Base-by-base conservation (phyloP, 2,329 filamentous ascomycete species). In the Cadophora sp. region DNA sequence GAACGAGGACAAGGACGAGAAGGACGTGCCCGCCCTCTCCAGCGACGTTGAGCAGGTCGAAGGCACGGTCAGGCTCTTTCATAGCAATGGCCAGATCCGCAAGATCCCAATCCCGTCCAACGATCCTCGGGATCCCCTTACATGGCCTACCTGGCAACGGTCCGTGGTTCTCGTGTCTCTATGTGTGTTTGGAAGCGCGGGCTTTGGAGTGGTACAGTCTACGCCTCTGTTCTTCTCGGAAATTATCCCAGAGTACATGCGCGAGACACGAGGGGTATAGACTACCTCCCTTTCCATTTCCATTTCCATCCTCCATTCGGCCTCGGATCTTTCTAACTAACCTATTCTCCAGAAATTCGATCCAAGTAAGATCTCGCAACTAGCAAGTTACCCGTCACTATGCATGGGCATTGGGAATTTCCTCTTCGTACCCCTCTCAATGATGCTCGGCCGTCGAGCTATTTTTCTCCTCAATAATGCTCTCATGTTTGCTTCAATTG, bases 401-500 rank as follows among this genome's bases (percentile, higher is more conserved):
- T 45, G 41, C 41, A 45, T 45, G 41, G 41, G 41, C 41, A 45
- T 45, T 18, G 41, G 41, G 41, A 45, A 45, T 16, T 45, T 45
- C 41, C 41, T 45, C 13, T 45, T 45, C 41, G 41, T 45, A 16
- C 41, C 41, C 41, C 41, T 45, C 41, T 45, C 41, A 45, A 45
- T 45, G 41, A 45, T 45, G 41, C 41, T 45, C 41, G 41, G 41
- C n/a, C 41, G 41, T 45, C 41, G 41, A 45, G 41, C 41, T 45
- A 45, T 45, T 7, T 45, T 45, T 45, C 41, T 45, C 41, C 18
- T 45, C 41, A 45, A 45, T 16, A 45, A 45, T 45, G 41, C 18
- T 45, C 41, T 45, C 41, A 45, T 45, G 41, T n/a, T 45, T n/a
- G 41, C 41, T 45, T 45, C 41, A n/a, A 45, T 45, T 45, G 41